Base-by-base conservation (phyloP, 495 filamentous ascomycete genomes). In the Podospora comata region DNA sequence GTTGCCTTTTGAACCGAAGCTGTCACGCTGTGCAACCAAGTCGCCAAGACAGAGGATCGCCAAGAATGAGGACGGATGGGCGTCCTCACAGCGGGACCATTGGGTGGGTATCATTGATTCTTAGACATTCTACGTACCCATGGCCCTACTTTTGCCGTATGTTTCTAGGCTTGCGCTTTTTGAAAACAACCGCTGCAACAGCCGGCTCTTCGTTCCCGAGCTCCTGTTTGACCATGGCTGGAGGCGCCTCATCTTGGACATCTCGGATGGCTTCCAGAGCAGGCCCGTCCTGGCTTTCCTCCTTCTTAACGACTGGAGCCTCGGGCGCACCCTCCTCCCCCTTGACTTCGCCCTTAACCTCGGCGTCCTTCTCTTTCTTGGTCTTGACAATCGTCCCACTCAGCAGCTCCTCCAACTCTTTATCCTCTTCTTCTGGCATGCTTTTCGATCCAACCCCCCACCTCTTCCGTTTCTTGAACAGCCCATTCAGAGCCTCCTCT, bases 131-230 rank as follows among this genome's bases (percentile, higher is more conserved):
- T 48, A 48, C 39, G 39, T 48, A 32, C 30, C 39, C 39, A 48
- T 48, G 39, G 39, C 13, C 39, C 48, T 72, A 84, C 72, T 80
- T 81, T 60, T 88, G 86, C 53, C 87, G 84, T 71, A 91, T 86
- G 39, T 87, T 86, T 76, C 93, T 96, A 1, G 89, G 84, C 75
- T 95, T 97, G 70, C 94, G 87, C 79, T 96, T 96, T 80, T 96
- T 97, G 82, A 97, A 97, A 15, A 95, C 80, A 20, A 94, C 83
- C 0, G 74, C 70, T 1, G 79, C 67, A 1, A 64, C 69, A 11
- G 27, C 67, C 6, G 44, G 55, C 16, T 16, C 55, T 20, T 26
- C n/a, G 68, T 54, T 57, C 9, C 62, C 27, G 32, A 48, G 67
- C 48, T 71, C 73, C 48, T 72, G 67, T 30, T 71, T 69, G 58